Evolutionary conservation across 2,329 filamentous ascomycete species (phyloP).

Genomic region (Colletotrichum karsti): DNA sequence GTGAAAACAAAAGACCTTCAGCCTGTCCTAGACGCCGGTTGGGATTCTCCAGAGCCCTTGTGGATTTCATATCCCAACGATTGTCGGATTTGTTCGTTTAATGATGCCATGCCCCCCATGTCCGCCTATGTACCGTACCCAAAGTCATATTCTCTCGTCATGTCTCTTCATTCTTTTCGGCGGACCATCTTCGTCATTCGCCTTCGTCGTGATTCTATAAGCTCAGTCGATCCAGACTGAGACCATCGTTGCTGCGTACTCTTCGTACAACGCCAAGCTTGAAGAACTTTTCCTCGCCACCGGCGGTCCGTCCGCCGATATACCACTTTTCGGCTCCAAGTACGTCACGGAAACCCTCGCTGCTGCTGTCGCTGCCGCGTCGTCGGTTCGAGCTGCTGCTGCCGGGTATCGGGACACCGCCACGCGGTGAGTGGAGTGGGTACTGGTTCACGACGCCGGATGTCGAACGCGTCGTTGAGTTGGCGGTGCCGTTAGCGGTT

Average conservation of each 20-base stretch:
- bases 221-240: slow-evolving; percentile 80
- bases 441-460: slow-evolving; percentile 38
- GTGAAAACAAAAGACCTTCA: neutral
- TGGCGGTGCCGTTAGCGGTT: neutral
- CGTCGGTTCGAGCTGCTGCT: slow-evolving; percentile 49
- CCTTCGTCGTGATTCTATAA: slow-evolving; percentile 54
- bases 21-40: slow-evolving; percentile 15
- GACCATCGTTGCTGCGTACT: slow-evolving; percentile 76
- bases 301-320: slow-evolving; percentile 78
- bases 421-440: slow-evolving; percentile 36
- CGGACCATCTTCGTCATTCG: neutral
- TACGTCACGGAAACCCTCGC: slow-evolving; percentile 79
- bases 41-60: neutral
- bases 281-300: slow-evolving; percentile 83
- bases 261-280: slow-evolving; percentile 80
- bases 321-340: slow-evolving; percentile 82
- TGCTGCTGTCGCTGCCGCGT: slow-evolving; percentile 78
- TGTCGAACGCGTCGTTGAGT: slow-evolving; percentile 28
- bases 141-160: neutral
- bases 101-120: slow-evolving; percentile 12
- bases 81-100: slow-evolving; percentile 1
- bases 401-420: slow-evolving; percentile 50
- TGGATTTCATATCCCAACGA: neutral
- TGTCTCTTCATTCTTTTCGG: neutral
- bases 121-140: slow-evolving; percentile 12